Base-by-base conservation (phyloP, 345 rosid genomes). In the Balakata baccata region DNA sequence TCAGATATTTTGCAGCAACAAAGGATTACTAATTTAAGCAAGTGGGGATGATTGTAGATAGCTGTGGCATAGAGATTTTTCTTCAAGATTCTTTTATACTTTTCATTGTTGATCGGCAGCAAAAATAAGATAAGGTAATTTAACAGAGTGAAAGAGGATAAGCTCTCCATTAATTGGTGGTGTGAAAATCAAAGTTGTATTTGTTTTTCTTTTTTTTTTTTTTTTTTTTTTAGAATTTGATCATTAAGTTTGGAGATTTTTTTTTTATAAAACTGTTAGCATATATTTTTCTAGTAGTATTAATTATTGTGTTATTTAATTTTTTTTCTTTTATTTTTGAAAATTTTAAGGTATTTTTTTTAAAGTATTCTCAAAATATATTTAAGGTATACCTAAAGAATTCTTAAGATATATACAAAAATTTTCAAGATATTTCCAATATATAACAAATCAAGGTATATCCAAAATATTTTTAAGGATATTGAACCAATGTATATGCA, bases 1-100 rank as follows among this genome's bases (percentile, higher is more conserved):
- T 11, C 84, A 0, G 98, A 91, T 71, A 84, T 92, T 7, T 71
- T 95, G 76, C 75, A 68, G 76, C 88, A 87, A 72, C 88, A 91
- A 81, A 96, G 91, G 37, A 81, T 92, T n/a, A 88, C 86, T 8
- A 90, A 92, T 51, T 54, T 95, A 70, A 87, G 85, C 66, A 92
- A 89, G 57, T 92, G 98, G 99, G 73, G 78, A 72, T 92, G 99
- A 81, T 79, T 95, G 79, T 79, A 84, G 79, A 74, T 92, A 43
- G 91, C 98, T 2, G 89, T 92, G 23, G 99, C 89, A 9, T 92
- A 89, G 87, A 98, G 99, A 0, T 92, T 95, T 89, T 76, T 91
- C 38, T 95, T 95, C 57, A 83, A 97, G 87, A 70, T 87, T 69
- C 79, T 95, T 76, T 95, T 95, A 75, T 95, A 92, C 89, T 82